phyloP scores from a whole-genome alignment of 1,139 yeast species.

The Eremothecium gossypii region DNA sequence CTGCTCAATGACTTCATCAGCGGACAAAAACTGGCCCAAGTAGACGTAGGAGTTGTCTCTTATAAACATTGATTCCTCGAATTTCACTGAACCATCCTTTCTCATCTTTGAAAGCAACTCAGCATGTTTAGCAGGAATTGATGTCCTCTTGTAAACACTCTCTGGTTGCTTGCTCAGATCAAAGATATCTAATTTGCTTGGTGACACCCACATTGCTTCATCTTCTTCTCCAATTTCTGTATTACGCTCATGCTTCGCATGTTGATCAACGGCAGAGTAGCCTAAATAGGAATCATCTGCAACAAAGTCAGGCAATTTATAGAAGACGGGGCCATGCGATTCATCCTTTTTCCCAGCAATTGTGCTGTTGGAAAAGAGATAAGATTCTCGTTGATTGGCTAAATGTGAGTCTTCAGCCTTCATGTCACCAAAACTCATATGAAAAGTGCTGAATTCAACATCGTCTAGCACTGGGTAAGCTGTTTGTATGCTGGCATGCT shows the following conservation, averaged over 20 bases:
- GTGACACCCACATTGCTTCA: constrained; percentile 31
- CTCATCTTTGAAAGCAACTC: neutral
- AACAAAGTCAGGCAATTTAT: constrained; percentile 5
- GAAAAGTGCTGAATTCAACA: constrained; percentile 27
- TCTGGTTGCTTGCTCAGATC: constrained; percentile 15
- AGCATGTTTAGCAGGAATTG: neutral
- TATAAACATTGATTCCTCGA: constrained; percentile 5
- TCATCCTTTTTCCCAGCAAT: neutral
- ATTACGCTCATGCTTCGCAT: neutral
- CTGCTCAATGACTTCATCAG: constrained; percentile 1
- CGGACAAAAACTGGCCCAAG: constrained; percentile 10
- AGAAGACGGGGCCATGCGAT: constrained; percentile 6
- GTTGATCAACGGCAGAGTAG: neutral
- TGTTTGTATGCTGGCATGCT: neutral
- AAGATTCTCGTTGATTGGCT: neutral
- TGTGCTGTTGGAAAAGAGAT: neutral
- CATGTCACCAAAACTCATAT: constrained; percentile 23
- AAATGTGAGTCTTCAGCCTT: neutral
- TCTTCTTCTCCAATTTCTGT: constrained; percentile 9
- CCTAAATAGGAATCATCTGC: neutral
- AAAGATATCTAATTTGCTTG: constrained; percentile 24
- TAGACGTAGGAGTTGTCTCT: constrained; percentile 14
- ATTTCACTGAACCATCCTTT: neutral
- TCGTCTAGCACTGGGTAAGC: constrained; percentile 18
- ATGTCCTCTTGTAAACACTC: constrained; percentile 3